Evolutionary conservation across 2,329 filamentous ascomycete species (phyloP), one percentile per base, ranked within the genome.

Genomic region (Elsinoe perseae): DNA sequence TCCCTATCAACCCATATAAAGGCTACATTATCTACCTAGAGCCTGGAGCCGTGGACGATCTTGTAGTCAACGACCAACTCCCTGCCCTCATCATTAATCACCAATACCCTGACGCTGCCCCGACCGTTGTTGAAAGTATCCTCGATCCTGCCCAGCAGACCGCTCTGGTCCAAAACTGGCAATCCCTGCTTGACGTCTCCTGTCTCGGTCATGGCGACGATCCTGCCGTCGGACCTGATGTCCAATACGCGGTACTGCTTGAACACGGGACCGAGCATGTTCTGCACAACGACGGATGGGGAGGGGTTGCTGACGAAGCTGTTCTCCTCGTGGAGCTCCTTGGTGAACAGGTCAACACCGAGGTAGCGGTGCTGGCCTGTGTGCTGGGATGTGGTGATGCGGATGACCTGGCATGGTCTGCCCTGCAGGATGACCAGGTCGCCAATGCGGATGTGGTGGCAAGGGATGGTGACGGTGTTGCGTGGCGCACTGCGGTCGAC

Each of bases 221-320:
- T 74, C 65, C 77, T 75, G 69, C 81, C 80, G 68, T 85, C 91
- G 64, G 95, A 88, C 74, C 90, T 85, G 75, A 98, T 86, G 80
- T 98, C 93, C 61, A 98, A 86, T 72, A 98, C 92, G 70, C 93
- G 91, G 86, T 98, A 98, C 83, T 97, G 93, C 89, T 97, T 97
- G 89, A 97, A 96, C 79, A 97, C 85, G 62, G 93, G 93, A 68
- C 92, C 93, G 65, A 95, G 87, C 90, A 98, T 97, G 79, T 92
- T 97, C 86, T 98, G 93, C 69, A 98, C 92, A 62, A 97, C 84
- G 60, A 98, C 93, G 66, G 89, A 95, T 66, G 92, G 92, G 64
- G 87, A 89, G 63, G 93, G 93, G 86, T 95, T 95, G 77, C 89
- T 91, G 78, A 97, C 85, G 79, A 95, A 96, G 68, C 87, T 92